A percentile compares a stretch with the other conserved stretches of the same genome.
phyloP scores from a whole-genome alignment of 306 rosid genomes.

The Vicia villosa region DNA sequence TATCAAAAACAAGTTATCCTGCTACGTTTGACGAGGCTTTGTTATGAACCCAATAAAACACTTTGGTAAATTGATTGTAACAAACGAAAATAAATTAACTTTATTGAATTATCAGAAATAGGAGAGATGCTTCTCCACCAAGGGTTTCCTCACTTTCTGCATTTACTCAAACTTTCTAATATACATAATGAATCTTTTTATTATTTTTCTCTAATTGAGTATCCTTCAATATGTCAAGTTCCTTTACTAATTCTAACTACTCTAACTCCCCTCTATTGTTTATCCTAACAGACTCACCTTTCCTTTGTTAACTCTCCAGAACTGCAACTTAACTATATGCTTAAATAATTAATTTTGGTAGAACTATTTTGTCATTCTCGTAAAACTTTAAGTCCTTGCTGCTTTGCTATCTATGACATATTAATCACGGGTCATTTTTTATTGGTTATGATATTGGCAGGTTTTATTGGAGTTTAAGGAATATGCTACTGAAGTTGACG shows the following conservation, averaged over 20 bases:
- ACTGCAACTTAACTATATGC: conserved; percentile 16
- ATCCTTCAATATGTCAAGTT: background rate
- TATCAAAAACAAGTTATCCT: conserved; percentile 18
- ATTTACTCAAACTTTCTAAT: conserved; percentile 2
- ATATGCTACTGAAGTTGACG: conserved; percentile 99
- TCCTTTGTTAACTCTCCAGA: conserved; percentile 3
- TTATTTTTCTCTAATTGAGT: conserved; percentile 4
- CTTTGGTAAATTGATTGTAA: background rate
- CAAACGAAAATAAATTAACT: background rate
- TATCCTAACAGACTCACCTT: background rate
- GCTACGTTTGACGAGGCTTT: conserved; percentile 4
- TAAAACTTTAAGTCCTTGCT: conserved; percentile 23
- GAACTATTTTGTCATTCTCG: conserved; percentile 1
- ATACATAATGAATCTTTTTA: background rate
- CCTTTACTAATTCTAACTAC: conserved; percentile 6
- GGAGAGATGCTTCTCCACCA: background rate
- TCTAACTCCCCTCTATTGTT: conserved; percentile 9
- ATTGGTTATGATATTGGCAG: conserved; percentile 49
- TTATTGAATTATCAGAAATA: background rate
- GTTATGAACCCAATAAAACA: background rate
- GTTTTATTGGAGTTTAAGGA: conserved; percentile 96
- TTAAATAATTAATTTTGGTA: conserved; percentile 19
- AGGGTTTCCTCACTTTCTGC: background rate
- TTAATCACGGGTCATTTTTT: conserved; percentile 24
- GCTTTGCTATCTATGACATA: conserved; percentile 9